phyloP scores from a whole-genome alignment of 371 early-diverging fungal genomes.

The Haplosporangium sp. region DNA sequence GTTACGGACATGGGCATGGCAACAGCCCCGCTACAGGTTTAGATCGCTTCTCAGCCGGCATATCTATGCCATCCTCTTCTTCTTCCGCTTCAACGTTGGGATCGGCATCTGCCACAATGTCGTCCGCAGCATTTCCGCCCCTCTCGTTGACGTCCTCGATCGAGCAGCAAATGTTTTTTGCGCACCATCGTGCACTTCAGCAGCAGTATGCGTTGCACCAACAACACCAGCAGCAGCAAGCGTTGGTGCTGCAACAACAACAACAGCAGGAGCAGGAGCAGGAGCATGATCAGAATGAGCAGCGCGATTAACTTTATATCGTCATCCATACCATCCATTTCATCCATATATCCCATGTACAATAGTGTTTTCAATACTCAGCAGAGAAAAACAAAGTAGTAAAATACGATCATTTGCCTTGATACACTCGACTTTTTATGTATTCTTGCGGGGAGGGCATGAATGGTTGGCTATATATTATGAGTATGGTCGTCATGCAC shows the following conservation, averaged over 20 bases:
- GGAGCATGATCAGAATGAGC: background rate
- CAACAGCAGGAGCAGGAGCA: slow-evolving; percentile 11
- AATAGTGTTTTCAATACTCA: too few relatives aligned
- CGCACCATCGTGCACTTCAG: slow-evolving; percentile 41
- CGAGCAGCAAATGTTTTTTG: slow-evolving; percentile 51
- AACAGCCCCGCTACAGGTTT: background rate
- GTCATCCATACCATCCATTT: too few relatives aligned
- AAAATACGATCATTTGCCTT: too few relatives aligned
- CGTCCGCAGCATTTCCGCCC: slow-evolving; percentile 8
- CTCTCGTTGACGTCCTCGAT: slow-evolving; percentile 41
- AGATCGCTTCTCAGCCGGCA: slow-evolving; percentile 5
- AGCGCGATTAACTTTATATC: too few relatives aligned
- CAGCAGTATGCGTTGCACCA: slow-evolving; percentile 51
- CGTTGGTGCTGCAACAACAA: slow-evolving; percentile 10
- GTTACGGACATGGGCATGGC: background rate
- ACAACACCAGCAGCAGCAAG: slow-evolving; percentile 31
- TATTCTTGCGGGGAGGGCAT: too few relatives aligned
- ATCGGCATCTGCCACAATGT: too few relatives aligned
- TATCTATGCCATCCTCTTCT: slow-evolving; percentile 19
- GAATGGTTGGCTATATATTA: too few relatives aligned
- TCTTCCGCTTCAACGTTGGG: background rate
- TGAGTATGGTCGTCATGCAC: too few relatives aligned
- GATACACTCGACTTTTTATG: too few relatives aligned
- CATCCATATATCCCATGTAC: too few relatives aligned
- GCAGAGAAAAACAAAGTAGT: too few relatives aligned